A percentile compares a stretch with the other conserved stretches of the same genome.
Evolutionary conservation across 495 filamentous ascomycete genomes (phyloP).

Genomic region (Penicillium pulvis): DNA sequence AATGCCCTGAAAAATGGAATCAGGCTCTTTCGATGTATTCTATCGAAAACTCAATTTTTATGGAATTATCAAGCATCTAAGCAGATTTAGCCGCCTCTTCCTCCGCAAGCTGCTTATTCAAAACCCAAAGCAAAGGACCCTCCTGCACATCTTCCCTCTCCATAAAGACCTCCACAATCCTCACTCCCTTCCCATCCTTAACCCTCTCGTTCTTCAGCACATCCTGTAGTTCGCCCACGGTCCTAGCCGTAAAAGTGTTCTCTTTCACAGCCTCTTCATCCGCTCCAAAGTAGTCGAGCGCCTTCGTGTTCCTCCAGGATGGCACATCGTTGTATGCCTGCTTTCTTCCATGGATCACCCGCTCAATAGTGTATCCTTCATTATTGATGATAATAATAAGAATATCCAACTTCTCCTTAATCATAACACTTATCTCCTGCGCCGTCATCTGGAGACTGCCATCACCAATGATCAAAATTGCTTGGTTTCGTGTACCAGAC

Average conservation of each 20-base stretch:
- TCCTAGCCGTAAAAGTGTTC: conserved; percentile 34
- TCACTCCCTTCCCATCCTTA: conserved; percentile 40
- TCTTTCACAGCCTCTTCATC: conserved; percentile 27
- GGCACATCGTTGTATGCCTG: conserved; percentile 73
- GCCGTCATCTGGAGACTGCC: conserved; percentile 77
- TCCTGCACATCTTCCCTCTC: conserved; percentile 44
- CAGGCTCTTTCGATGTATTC: neutral
- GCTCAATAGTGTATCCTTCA: conserved; percentile 76
- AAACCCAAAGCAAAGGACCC: conserved; percentile 28
- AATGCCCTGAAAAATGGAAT: neutral
- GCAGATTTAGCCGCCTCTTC: conserved; percentile 7
- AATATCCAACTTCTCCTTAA: conserved; percentile 65
- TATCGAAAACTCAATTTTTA: neutral
- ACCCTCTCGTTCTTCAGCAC: conserved; percentile 36
- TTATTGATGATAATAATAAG: conserved; percentile 78
- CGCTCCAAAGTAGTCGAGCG: conserved; percentile 47
- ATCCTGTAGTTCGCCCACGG: conserved; percentile 39
- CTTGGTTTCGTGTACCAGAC: conserved; percentile 27
- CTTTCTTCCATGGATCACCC: conserved; percentile 73
- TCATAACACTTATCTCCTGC: conserved; percentile 78
- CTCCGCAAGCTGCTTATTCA: conserved; percentile 31
- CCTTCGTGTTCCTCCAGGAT: conserved; percentile 61
- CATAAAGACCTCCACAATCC: conserved; percentile 50
- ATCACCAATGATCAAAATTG: conserved; percentile 78
- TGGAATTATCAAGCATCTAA: neutral